Percentiles rank a stretch among this genome's conserved stretches.
Evolutionary conservation across 1,139 yeast species (phyloP).

Genomic region (Candida tunisiensis): DNA sequence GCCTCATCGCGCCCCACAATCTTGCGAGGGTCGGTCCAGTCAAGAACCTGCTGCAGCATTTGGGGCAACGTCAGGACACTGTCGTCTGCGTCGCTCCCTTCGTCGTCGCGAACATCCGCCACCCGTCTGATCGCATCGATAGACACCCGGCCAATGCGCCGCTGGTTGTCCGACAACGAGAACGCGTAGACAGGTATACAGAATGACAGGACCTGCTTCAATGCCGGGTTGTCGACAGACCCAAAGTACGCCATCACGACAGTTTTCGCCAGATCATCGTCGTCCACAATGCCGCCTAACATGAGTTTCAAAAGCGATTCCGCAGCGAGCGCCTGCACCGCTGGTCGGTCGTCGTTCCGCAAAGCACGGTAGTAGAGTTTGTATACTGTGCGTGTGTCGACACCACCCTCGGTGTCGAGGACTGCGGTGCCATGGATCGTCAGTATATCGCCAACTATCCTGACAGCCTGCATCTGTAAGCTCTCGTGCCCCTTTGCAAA

Average conservation of each 20-base stretch:
- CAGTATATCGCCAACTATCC: slow-evolving; percentile 61
- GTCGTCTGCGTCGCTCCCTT: slow-evolving; percentile 20
- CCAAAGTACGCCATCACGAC: slow-evolving; percentile 62
- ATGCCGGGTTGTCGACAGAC: slow-evolving; percentile 43
- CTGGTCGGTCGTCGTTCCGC: slow-evolving; percentile 33
- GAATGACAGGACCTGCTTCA: slow-evolving; percentile 71
- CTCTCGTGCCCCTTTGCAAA: slow-evolving; percentile 44
- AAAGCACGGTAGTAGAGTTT: slow-evolving; percentile 39
- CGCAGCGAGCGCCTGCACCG: slow-evolving; percentile 65
- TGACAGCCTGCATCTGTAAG: slow-evolving; percentile 43
- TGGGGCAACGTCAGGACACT: slow-evolving; percentile 34
- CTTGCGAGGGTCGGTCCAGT: slow-evolving; percentile 73
- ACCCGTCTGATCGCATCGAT: slow-evolving; percentile 14
- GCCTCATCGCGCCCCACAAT: slow-evolving; percentile 36
- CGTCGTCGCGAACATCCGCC: slow-evolving; percentile 51
- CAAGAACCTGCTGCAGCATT: slow-evolving; percentile 59
- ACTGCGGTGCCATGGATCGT: slow-evolving; percentile 61
- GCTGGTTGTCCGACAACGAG: slow-evolving; percentile 62
- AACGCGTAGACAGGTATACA: slow-evolving; percentile 85
- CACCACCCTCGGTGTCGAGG: slow-evolving; percentile 45
- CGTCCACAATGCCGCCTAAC: slow-evolving; percentile 58
- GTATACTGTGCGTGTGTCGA: slow-evolving; percentile 43
- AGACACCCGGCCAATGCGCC: slow-evolving; percentile 23
- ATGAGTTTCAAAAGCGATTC: slow-evolving; percentile 77
- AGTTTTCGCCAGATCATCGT: slow-evolving; percentile 49